phyloP scores from a whole-genome alignment of 495 filamentous ascomycete species.

The Rhypophila decipiens region DNA sequence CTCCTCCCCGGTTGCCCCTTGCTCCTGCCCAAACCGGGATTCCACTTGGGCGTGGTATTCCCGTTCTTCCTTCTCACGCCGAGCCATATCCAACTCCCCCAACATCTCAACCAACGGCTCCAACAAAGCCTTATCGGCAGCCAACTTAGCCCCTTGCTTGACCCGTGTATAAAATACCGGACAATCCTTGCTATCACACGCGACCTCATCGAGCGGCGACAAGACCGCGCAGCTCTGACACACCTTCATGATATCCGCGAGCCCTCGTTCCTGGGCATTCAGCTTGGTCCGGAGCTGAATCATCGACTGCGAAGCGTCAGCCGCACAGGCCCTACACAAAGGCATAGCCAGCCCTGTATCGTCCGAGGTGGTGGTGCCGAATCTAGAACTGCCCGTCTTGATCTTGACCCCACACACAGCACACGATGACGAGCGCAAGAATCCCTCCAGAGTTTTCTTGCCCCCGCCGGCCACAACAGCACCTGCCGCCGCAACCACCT shows the following conservation, averaged over 20 bases:
- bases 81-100: conserved; percentile 37
- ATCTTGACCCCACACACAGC: conserved; percentile 68
- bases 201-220: conserved; percentile 65
- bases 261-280: conserved; percentile 55
- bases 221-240: conserved; percentile 79
- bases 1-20: not conserved
- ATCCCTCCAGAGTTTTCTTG: conserved; percentile 59
- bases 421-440: conserved; percentile 75
- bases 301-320: conserved; percentile 50
- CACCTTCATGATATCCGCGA: conserved; percentile 60
- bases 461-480: not conserved
- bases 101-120: conserved; percentile 53
- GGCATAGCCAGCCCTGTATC: conserved; percentile 6
- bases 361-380: not conserved
- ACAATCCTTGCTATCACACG: conserved; percentile 86
- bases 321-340: conserved; percentile 60
- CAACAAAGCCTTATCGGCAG: conserved; percentile 48
- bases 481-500: not conserved
- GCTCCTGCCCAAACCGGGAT: not conserved
- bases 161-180: conserved; percentile 85
- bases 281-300: conserved; percentile 55
- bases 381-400: conserved; percentile 21
- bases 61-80: conserved; percentile 27
- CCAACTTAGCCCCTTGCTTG: conserved; percentile 58
- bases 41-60: no score